These are phyloP conservation scores for Lolium rigidum DNA, from an alignment of 176 grass and related monocot genomes.

Conservation along the genomic window DNA sequence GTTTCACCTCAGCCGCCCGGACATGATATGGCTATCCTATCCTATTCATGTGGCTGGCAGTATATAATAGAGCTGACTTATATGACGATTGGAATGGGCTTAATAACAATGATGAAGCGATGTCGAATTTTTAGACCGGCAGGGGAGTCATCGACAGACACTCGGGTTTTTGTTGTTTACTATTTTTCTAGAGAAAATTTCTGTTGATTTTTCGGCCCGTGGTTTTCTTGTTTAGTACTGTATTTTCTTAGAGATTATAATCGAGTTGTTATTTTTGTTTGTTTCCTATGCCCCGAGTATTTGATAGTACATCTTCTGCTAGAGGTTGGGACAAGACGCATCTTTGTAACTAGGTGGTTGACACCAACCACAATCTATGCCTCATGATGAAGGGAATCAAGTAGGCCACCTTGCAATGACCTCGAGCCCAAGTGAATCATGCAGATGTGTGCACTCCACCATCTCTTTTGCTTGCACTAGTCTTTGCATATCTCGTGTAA, in stretches of 20 bases:
- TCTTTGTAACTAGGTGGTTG: background rate
- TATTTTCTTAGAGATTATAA: too few species aligned
- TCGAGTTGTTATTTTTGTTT: background rate
- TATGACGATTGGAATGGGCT: background rate
- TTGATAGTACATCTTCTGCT: background rate
- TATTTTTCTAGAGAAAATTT: too few species aligned
- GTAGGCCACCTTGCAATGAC: background rate
- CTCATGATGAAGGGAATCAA: conserved; percentile 35
- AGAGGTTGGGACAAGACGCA: background rate
- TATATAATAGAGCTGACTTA: background rate
- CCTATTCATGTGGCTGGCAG: background rate
- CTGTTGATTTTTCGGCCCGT: too few species aligned
- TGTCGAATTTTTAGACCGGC: background rate
- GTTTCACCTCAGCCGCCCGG: background rate
- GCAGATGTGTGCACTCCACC: background rate
- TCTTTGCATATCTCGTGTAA: background rate
- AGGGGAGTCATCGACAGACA: background rate
- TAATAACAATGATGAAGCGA: background rate
- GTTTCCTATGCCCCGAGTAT: background rate
- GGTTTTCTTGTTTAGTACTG: too few species aligned
- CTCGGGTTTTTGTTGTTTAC: background rate
- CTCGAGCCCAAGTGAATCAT: background rate
- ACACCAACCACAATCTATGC: conserved; percentile 40
- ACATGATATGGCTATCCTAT: background rate
- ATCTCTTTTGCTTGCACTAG: background rate